These are phyloP conservation scores for Pouteria campechiana DNA, from an alignment of 179 eudicot species.

Conservation along the genomic window DNA sequence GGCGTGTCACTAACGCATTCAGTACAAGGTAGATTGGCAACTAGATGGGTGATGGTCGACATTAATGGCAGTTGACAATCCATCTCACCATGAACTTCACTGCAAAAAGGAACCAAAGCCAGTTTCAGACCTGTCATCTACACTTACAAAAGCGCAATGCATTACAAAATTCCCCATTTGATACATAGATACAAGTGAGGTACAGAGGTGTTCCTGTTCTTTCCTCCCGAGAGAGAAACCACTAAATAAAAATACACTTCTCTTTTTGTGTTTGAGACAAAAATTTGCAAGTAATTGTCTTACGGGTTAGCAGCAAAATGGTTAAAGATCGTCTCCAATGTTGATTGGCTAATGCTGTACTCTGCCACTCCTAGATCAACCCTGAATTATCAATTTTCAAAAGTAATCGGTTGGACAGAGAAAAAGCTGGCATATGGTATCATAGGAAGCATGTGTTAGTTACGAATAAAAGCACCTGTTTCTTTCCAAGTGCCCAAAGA, in stretches of 20 bases:
- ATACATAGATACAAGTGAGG: too few relatives aligned
- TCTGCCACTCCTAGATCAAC: conserved; percentile 64
- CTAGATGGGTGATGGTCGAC: too few relatives aligned
- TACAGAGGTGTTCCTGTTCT: neutral
- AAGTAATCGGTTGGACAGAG: neutral
- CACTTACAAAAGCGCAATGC: too few relatives aligned
- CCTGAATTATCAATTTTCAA: conserved; percentile 24
- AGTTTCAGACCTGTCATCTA: too few relatives aligned
- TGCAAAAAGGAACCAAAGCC: too few relatives aligned
- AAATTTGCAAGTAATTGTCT: conserved; percentile 4
- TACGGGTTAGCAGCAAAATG: conserved; percentile 79
- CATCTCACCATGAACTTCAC: too few relatives aligned
- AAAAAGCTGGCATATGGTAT: neutral
- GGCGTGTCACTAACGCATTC: too few relatives aligned
- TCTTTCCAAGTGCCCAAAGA: conserved; percentile 83
- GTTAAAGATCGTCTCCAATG: conserved; percentile 93
- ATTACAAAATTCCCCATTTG: too few relatives aligned
- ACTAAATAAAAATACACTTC: too few relatives aligned
- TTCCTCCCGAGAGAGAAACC: too few relatives aligned
- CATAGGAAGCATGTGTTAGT: neutral
- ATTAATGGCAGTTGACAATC: too few relatives aligned
- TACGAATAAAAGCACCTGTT: conserved; percentile 39
- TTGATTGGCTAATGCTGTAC: conserved; percentile 94
- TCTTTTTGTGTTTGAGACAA: neutral
- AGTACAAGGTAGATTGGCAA: too few relatives aligned